phyloP scores from a whole-genome alignment of 2,329 filamentous ascomycete species.

The Cytospora piceae region DNA sequence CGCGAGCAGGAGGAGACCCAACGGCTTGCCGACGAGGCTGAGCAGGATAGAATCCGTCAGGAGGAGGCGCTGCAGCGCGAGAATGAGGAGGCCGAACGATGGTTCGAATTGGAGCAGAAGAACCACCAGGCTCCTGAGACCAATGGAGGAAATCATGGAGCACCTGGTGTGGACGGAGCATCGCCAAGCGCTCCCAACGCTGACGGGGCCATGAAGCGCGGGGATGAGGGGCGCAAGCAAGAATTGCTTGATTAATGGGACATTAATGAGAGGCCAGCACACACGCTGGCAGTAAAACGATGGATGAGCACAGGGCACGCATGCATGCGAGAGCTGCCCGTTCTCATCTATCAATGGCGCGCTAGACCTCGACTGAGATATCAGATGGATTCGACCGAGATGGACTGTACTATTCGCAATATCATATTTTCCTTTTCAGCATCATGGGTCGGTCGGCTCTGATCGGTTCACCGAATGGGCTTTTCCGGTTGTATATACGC shows the following conservation, averaged over 20 bases:
- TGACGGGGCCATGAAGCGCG: conserved; percentile 19
- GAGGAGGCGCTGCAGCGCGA: conserved; percentile 43
- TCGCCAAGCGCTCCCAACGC: conserved; percentile 6
- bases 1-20: conserved; percentile 60
- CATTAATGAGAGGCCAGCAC: conserved; percentile 15
- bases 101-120: conserved; percentile 40
- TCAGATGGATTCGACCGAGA: background rate
- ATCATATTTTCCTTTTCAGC: conserved; percentile 16
- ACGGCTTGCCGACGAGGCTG: conserved; percentile 53
- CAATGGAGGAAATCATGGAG: conserved; percentile 12
- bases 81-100: conserved; percentile 45
- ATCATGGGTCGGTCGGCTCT: conserved; percentile 12
- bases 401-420: conserved; percentile 8
- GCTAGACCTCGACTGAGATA: background rate
- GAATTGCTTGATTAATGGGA: conserved; percentile 9
- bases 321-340: conserved; percentile 12
- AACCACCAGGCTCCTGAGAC: conserved; percentile 32
- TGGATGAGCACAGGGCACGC: conserved; percentile 3
- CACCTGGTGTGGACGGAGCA: conserved; percentile 3
- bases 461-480: background rate
- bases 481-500: conserved; percentile 9
- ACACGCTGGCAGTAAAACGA: background rate
- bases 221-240: conserved; percentile 19
- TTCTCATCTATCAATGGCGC: background rate
- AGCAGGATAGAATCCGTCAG: conserved; percentile 38